Evolutionary conservation across 1,284 basidiomycete species (phyloP).

Genomic region (Schizophyllum commune): DNA sequence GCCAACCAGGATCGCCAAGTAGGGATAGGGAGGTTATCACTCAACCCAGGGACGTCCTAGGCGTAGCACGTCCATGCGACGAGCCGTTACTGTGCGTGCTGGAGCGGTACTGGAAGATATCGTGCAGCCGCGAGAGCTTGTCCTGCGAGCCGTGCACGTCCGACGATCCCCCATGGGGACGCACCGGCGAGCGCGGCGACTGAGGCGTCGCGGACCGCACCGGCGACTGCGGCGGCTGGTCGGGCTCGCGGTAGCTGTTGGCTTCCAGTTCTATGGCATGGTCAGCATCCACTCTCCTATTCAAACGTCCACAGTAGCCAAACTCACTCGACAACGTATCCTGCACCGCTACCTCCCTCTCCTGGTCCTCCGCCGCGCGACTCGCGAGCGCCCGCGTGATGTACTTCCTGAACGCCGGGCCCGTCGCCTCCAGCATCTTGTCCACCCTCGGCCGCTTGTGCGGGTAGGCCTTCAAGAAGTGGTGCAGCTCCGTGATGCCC

Average conservation of each 20-base stretch:
- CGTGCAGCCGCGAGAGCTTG: constrained; percentile 64
- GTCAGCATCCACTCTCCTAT: constrained; percentile 3
- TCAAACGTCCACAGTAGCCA: not conserved
- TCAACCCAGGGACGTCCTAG: constrained; percentile 20
- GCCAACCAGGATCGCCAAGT: constrained; percentile 2
- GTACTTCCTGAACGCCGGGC: constrained; percentile 78
- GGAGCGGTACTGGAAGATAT: constrained; percentile 75
- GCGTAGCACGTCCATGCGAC: constrained; percentile 34
- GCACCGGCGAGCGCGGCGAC: constrained; percentile 17
- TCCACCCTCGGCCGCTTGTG: constrained; percentile 83
- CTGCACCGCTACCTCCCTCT: constrained; percentile 67
- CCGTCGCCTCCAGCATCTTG: constrained; percentile 76
- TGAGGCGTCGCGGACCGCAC: constrained; percentile 22
- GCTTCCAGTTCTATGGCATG: constrained; percentile 57
- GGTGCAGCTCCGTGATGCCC: constrained; percentile 93
- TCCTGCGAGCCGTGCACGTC: constrained; percentile 44
- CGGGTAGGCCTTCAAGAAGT: constrained; percentile 89
- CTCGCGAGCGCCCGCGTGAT: constrained; percentile 76
- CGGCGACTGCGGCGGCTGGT: constrained; percentile 19
- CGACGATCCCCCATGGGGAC: constrained; percentile 18
- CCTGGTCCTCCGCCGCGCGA: constrained; percentile 79
- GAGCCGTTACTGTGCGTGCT: constrained; percentile 60
- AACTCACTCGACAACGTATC: constrained; percentile 70
- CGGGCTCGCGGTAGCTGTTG: constrained; percentile 25
- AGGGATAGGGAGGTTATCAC: constrained; percentile 3